Conservation (phyloP, 306 rosid species). For the Glycyrrhiza uralensis region DNA sequence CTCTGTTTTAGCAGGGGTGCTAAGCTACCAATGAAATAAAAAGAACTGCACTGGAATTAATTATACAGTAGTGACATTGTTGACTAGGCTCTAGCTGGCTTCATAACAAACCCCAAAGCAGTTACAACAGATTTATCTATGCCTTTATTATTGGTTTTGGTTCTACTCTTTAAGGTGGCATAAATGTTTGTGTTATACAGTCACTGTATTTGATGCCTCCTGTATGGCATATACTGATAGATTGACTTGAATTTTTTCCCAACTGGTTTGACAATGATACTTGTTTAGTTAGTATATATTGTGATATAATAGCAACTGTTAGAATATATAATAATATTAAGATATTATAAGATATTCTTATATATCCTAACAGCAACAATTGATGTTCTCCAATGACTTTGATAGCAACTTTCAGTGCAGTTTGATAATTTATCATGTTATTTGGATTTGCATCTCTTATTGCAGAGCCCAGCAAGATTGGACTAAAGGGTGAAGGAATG, state of each 20-base stretch:
- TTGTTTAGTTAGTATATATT: neutral
- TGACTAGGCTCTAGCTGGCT: conserved; percentile 1
- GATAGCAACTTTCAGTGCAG: conserved; percentile 8
- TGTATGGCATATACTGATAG: conserved; percentile 11
- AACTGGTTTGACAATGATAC: conserved; percentile 14
- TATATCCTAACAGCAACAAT: neutral
- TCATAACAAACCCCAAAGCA: neutral
- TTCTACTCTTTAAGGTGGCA: neutral
- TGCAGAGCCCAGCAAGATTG: conserved; percentile 58
- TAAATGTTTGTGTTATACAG: neutral
- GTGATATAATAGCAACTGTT: neutral
- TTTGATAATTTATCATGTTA: neutral
- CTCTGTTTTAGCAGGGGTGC: neutral
- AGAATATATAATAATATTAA: too few species aligned
- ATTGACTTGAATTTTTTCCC: neutral
- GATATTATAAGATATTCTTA: too few species aligned
- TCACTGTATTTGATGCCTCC: conserved; percentile 2
- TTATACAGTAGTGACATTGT: neutral
- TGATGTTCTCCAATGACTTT: neutral
- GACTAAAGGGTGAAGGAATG: conserved; percentile 37
- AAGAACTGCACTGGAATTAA: neutral
- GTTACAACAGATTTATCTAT: neutral
- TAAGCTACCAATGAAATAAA: neutral
- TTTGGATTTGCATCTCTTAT: conserved; percentile 33
- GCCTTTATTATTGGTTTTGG: conserved; percentile 7